A percentile compares a stretch with the other conserved stretches of the same genome.
Conservation (phyloP, 2,329 filamentous ascomycete species). For the Neoascochyta sp. region DNA sequence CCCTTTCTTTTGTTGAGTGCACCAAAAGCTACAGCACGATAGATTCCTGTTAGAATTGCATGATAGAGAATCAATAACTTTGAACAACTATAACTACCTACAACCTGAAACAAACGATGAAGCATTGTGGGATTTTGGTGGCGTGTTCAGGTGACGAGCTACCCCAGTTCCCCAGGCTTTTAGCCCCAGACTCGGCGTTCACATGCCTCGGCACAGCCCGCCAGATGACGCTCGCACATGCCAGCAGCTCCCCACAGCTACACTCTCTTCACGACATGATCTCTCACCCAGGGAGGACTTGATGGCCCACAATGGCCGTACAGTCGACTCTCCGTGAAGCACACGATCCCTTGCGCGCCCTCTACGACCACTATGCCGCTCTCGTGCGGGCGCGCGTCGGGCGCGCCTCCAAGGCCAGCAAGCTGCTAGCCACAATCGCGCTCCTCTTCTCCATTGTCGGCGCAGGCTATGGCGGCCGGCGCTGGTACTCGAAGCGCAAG, state of each 20-base stretch:
- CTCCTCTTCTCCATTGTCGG: slow-evolving; percentile 76
- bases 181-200: slow-evolving; percentile 17
- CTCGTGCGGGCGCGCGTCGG: slow-evolving; percentile 52
- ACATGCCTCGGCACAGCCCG: slow-evolving; percentile 23
- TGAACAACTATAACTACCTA: too few species aligned
- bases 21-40: too few species aligned
- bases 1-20: too few species aligned
- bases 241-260: slow-evolving; percentile 8
- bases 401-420: slow-evolving; percentile 65
- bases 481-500: slow-evolving; percentile 68
- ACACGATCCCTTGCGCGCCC: slow-evolving; percentile 45
- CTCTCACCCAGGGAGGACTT: slow-evolving; percentile 14
- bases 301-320: slow-evolving; percentile 63
- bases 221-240: slow-evolving; percentile 2
- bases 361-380: slow-evolving; percentile 49
- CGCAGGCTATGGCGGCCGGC: slow-evolving; percentile 71
- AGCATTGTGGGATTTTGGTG: not conserved
- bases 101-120: not conserved
- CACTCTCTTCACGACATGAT: slow-evolving; percentile 30
- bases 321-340: slow-evolving; percentile 70
- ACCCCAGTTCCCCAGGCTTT: slow-evolving; percentile 11
- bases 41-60: not conserved
- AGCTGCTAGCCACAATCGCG: slow-evolving; percentile 70
- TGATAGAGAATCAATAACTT: too few species aligned
- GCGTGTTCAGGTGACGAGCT: too few species aligned